Evolutionary conservation across 2,329 filamentous ascomycete genomes (phyloP).

Genomic region (Venturiaceae sp.): DNA sequence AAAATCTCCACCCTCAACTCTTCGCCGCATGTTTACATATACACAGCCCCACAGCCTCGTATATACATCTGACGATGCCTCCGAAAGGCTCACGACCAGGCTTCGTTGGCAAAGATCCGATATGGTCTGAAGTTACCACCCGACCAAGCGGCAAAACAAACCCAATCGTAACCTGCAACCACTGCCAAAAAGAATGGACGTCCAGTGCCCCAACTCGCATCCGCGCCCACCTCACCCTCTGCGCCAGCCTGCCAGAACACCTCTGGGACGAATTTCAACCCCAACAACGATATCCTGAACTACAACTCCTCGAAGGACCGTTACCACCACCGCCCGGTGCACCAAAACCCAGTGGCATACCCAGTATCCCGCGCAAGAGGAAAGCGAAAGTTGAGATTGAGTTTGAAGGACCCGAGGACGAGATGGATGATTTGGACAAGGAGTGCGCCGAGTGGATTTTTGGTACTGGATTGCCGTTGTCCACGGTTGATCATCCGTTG

Average conservation of each 20-base stretch:
- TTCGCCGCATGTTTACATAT: too few relatives aligned
- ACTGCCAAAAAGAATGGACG: background rate
- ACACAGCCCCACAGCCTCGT: background rate
- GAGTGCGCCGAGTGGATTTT: background rate
- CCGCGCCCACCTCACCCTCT: background rate
- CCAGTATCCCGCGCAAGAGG: background rate
- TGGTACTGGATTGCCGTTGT: background rate
- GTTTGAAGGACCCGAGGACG: background rate
- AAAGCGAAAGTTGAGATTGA: background rate
- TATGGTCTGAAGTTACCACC: background rate
- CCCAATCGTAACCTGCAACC: background rate
- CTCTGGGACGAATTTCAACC: background rate
- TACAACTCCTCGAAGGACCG: background rate
- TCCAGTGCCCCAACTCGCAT: background rate
- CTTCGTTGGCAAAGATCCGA: background rate
- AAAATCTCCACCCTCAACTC: too few relatives aligned
- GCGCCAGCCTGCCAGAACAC: background rate
- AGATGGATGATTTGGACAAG: background rate
- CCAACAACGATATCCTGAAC: background rate
- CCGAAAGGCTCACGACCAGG: background rate
- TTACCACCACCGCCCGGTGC: background rate
- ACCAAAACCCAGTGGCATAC: background rate
- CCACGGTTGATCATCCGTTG: background rate
- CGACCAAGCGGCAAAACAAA: background rate
- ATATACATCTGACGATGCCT: background rate